These are phyloP conservation scores for Aspergillus transmontanensis DNA, from an alignment of 2,329 filamentous ascomycete genomes.

Conservation along the genomic window DNA sequence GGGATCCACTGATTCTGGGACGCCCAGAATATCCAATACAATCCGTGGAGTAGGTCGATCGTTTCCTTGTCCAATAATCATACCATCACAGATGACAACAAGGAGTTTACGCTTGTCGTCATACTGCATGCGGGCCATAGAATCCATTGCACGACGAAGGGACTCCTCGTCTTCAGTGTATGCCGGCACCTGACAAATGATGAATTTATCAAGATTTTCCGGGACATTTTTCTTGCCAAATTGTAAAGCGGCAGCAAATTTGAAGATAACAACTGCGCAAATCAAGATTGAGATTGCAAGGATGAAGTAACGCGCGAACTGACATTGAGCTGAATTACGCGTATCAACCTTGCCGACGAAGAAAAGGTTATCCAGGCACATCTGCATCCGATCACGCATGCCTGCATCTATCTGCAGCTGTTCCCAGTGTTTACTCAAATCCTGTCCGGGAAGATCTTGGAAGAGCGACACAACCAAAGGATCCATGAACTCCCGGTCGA, in stretches of 20 bases:
- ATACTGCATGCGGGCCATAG: conserved; percentile 90
- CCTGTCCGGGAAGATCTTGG: conserved; percentile 70
- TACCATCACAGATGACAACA: conserved; percentile 91
- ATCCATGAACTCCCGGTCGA: conserved; percentile 80
- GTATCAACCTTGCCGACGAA: conserved; percentile 92
- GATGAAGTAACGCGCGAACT: conserved; percentile 87
- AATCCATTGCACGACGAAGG: conserved; percentile 93
- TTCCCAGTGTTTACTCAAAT: conserved; percentile 84
- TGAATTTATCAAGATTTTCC: conserved; percentile 96
- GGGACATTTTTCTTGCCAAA: conserved; percentile 89
- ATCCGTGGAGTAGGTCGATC: conserved; percentile 94
- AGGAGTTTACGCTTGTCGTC: conserved; percentile 98
- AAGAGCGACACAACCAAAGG: conserved; percentile 74
- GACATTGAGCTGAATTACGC: conserved; percentile 78
- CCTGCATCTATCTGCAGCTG: conserved; percentile 61
- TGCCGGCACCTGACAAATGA: conserved; percentile 95
- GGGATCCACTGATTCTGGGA: conserved; percentile 89
- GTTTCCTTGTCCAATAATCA: conserved; percentile 99
- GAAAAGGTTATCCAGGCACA: conserved; percentile 91
- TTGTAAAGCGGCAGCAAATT: conserved; percentile 94
- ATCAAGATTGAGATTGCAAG: conserved; percentile 81
- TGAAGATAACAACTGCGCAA: conserved; percentile 83
- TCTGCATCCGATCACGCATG: conserved; percentile 68
- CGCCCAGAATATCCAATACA: conserved; percentile 93
- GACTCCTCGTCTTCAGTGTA: conserved; percentile 99